Evolutionary conservation across 129 eudicot genomes (phyloP).

Genomic region (Tanacetum coccineum): DNA sequence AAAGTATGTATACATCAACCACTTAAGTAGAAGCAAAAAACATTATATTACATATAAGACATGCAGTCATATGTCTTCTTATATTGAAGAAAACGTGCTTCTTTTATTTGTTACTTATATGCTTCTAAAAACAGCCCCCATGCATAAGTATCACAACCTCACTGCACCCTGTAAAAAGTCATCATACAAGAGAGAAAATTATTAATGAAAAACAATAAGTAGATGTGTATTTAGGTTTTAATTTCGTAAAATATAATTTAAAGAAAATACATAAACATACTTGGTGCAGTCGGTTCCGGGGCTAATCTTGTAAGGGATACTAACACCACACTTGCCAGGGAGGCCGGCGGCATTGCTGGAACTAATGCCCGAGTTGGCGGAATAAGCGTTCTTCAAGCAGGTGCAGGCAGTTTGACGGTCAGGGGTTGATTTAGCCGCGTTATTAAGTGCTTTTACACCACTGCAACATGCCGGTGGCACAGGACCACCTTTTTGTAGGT

Average conservation of each 20-base stretch:
- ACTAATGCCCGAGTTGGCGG: neutral
- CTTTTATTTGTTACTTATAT: neutral
- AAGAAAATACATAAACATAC: neutral
- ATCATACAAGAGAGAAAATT: neutral
- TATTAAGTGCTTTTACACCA: constrained; percentile 10
- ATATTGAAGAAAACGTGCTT: neutral
- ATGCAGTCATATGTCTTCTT: neutral
- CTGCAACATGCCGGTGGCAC: constrained; percentile 6
- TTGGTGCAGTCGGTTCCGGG: constrained; percentile 7
- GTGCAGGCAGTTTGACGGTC: constrained; percentile 5
- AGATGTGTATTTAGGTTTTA: neutral
- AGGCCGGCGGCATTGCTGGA: neutral
- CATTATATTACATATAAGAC: neutral
- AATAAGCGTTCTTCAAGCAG: neutral
- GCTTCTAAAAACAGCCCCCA: neutral
- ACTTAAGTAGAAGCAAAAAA: neutral
- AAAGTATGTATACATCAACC: neutral
- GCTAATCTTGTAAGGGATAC: constrained; percentile 15
- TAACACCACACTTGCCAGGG: constrained; percentile 15
- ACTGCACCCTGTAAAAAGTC: constrained; percentile 1
- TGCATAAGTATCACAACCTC: neutral
- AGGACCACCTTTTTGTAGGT: neutral
- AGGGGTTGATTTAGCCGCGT: constrained; percentile 1
- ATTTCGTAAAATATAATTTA: neutral
- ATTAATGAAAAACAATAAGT: neutral